Evolutionary conservation across 2,329 filamentous ascomycete species (phyloP), one percentile per base, ranked within the genome.

Genomic region (Akanthomyces uredinophilus): DNA sequence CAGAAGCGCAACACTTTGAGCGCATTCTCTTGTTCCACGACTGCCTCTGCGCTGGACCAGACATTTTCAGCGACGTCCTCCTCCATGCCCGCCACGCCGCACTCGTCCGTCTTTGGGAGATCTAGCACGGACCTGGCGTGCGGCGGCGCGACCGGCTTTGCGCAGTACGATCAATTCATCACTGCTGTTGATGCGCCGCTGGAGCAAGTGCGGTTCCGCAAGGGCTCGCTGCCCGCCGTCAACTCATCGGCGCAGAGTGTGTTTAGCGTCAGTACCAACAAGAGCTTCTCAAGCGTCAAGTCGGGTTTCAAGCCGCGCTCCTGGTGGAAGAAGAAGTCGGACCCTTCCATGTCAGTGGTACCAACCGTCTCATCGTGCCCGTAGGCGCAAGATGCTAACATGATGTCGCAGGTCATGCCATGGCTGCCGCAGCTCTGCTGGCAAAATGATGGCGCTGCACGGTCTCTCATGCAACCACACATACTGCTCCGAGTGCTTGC

Each of bases 401-500:
- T 16, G 29, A 18, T 14, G 22, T 8, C 32, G 18, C 60, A 87
- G 84, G 64, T 80, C 79, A 20, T 87, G 85, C 66, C 78, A 81
- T 52, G 83, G 80, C 66, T 88, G 85, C 66, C 80, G 80, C 63
- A 79, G 83, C 54, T 79, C 84, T 54, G 79, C 83, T 65, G 74
- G 75, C 65, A 74, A 73, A 54, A 74, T 75, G 39, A 71, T 72
- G 37, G 66, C 73, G 5, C 69, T 85, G 32, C 79, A 82, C 63
- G 81, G 75, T 53, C 74, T 87, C 5, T 78, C 81, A 3, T 88
- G 85, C 65, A 79, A 80, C 20, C 85, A 88, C 68, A 81, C 76
- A 27, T 86, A 85, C 67, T 87, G 85, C 72, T 71, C 77, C 43
- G 71, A 74, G 54, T 88, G 85, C 66, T 71, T 87, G 14, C 75